Base-by-base conservation (phyloP, 192 early-diverging fungal genomes). In the Umbelopsis ramanniana region DNA sequence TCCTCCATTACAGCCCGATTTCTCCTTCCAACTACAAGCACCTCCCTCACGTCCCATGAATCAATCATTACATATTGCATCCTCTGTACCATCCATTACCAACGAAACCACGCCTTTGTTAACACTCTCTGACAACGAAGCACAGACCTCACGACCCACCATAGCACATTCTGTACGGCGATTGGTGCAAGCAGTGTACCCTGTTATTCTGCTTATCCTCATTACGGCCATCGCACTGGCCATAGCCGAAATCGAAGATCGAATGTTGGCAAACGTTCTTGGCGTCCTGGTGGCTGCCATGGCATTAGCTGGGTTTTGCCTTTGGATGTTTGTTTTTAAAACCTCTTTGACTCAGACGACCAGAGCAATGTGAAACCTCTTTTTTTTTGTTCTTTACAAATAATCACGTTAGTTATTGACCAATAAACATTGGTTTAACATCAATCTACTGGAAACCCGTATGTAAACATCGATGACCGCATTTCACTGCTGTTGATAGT, bases 231-330 rank as follows among this genome's bases (percentile, higher is more conserved):
- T 63, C 37, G 57, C 57, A 63, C 57, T 63, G 0, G 17, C 33
- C 26, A 63, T 63, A 63, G 57, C 57, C 1, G 57, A 63, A 38
- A 63, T 63, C 2, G 57, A 63, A 63, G 57, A 63, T 26, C 26
- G 19, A 29, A 63, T 63, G 57, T 26, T 63, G 29, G 57, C 57
- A 4, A 63, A 63, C 33, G 57, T 63, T 12, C 57, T 63, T 37
- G 57, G 57, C 33, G 33, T 63, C 29, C 57, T 63, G 26, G 57
- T 63, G 57, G 57, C 57, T 17, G 57, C 57, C 19, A 63, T 63
- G 57, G 57, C 57, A 63, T 63, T 63, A 26, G 57, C 57, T 63
- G 57, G 57, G 57, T 63, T 63, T 63, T 63, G 57, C 57, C 33
- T 63, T 2, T 63, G 57, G 57, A 63, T 63, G 57, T 63, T 63